phyloP scores from a whole-genome alignment of 2,329 filamentous ascomycete genomes.

The Nemania sp. region DNA sequence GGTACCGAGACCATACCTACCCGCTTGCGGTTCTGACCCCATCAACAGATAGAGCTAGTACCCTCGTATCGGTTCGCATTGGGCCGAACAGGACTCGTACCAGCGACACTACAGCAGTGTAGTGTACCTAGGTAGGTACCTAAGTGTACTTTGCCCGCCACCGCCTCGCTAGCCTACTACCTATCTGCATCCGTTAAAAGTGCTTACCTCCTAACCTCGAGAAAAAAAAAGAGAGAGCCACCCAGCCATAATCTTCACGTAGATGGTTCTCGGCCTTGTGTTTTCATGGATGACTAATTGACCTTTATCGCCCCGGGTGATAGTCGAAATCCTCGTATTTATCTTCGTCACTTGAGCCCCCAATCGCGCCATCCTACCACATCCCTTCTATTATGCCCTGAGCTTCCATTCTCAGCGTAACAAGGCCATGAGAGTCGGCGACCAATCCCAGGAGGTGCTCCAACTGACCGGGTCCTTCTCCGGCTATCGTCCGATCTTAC shows the following conservation, averaged over 20 bases:
- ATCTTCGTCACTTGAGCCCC: constrained; percentile 33
- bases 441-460: constrained; percentile 52
- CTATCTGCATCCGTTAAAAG: no score
- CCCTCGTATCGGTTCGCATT: no score
- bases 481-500: constrained; percentile 56
- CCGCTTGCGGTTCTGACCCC: no score
- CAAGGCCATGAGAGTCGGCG: constrained; percentile 46
- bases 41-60: no score
- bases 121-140: not conserved
- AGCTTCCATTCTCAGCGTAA: constrained; percentile 28
- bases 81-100: no score
- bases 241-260: constrained; percentile 20
- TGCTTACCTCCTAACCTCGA: no score
- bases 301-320: not conserved
- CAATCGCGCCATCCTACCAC: constrained; percentile 38
- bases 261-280: constrained; percentile 14
- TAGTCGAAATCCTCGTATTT: constrained; percentile 12
- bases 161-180: no score
- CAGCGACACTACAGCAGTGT: no score
- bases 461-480: constrained; percentile 64
- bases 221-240: constrained; percentile 3
- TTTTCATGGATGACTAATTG: constrained; percentile 26
- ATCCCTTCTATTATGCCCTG: constrained; percentile 37
- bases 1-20: no score
- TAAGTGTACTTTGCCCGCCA: not conserved